A percentile compares a stretch with the other conserved stretches of the same genome.
Conservation (phyloP, 495 filamentous ascomycete genomes). For the Penicillium angulare region DNA sequence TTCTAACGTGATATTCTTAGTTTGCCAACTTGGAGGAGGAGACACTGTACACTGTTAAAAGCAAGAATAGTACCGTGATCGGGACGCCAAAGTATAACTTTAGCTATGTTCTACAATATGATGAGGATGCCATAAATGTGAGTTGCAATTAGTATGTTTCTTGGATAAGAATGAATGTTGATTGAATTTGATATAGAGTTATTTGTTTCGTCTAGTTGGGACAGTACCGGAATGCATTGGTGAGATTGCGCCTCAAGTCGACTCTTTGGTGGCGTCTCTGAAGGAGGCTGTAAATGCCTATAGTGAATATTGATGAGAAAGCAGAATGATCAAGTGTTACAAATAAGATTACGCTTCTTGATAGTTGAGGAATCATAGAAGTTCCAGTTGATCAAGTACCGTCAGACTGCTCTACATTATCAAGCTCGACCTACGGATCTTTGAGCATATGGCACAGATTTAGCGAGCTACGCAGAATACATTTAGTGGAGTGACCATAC, state of each 20-base stretch:
- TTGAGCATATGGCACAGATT: too few relatives aligned
- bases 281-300: not conserved
- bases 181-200: not conserved
- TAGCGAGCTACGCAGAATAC: too few relatives aligned
- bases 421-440: too few relatives aligned
- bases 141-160: not conserved
- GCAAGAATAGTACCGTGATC: not conserved
- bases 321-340: too few relatives aligned
- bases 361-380: too few relatives aligned
- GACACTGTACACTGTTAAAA: not conserved
- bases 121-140: not conserved
- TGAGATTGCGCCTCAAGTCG: not conserved
- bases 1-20: not conserved
- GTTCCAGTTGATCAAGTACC: too few relatives aligned
- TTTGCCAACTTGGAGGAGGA: not conserved
- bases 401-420: too few relatives aligned
- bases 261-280: not conserved
- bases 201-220: not conserved
- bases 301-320: not conserved
- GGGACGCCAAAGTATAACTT: not conserved
- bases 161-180: not conserved
- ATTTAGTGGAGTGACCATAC: too few relatives aligned
- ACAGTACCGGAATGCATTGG: not conserved
- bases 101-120: not conserved
- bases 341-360: too few relatives aligned